A percentile compares a stretch with the other conserved stretches of the same genome.
Conservation (phyloP, 2,329 filamentous ascomycete species). For the Curvularia spicifera region DNA sequence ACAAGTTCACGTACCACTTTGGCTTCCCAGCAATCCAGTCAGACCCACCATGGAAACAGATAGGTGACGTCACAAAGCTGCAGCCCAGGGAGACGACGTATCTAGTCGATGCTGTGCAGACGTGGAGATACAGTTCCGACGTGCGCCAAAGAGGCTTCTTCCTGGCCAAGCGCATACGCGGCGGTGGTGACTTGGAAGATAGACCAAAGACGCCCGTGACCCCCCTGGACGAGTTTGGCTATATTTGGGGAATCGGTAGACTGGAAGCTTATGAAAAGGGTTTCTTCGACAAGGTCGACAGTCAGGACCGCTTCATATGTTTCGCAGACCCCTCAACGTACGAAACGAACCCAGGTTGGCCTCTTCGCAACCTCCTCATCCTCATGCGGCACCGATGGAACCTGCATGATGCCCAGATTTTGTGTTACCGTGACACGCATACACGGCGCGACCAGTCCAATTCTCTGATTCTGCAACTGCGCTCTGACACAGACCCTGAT, state of each 20-base stretch:
- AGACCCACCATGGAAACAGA: constrained; percentile 75
- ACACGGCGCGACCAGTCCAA: constrained; percentile 77
- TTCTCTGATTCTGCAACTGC: constrained; percentile 72
- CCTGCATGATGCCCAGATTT: constrained; percentile 76
- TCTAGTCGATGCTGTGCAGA: constrained; percentile 82
- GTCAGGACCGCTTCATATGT: constrained; percentile 80
- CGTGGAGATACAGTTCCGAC: constrained; percentile 85
- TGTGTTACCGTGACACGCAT: constrained; percentile 90
- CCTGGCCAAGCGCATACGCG: constrained; percentile 76
- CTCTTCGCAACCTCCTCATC: constrained; percentile 85
- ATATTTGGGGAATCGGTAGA: constrained; percentile 77
- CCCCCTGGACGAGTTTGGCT: constrained; percentile 64
- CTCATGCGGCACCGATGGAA: constrained; percentile 83
- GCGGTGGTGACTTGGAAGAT: constrained; percentile 34
- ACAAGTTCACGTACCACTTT: constrained; percentile 98
- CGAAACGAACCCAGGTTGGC: constrained; percentile 86
- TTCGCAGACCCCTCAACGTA: constrained; percentile 96
- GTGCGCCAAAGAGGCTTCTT: constrained; percentile 92
- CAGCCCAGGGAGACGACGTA: constrained; percentile 73
- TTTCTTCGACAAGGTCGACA: constrained; percentile 77
- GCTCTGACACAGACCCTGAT: constrained; percentile 29
- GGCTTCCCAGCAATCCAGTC: constrained; percentile 93
- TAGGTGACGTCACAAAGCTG: constrained; percentile 55
- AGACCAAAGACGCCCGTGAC: constrained; percentile 59
- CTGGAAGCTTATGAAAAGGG: constrained; percentile 81